Percentiles rank a stretch among this genome's conserved stretches.
Conservation (phyloP, 306 rosid genomes). For the Inga leiocalycina region DNA sequence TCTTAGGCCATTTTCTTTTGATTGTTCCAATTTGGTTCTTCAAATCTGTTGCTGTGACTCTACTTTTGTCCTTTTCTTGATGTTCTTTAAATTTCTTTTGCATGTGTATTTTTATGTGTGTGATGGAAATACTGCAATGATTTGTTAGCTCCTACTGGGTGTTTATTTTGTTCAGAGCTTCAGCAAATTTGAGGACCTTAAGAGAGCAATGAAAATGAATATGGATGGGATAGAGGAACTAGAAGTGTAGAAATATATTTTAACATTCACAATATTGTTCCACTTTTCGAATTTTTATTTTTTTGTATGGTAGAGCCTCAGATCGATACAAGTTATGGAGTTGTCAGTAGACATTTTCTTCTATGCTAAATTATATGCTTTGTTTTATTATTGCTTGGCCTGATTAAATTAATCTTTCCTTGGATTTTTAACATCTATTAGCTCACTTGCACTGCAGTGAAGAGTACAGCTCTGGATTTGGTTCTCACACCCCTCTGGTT, state of each 20-base stretch:
- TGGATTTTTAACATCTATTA: conserved; percentile 31
- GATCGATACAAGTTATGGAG: conserved; percentile 11
- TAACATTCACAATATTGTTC: conserved; percentile 3
- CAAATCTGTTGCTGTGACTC: background rate
- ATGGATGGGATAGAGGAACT: conserved; percentile 7
- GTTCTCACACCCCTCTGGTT: conserved; percentile 92
- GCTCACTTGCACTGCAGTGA: conserved; percentile 55
- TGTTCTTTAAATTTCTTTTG: background rate
- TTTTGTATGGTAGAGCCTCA: background rate
- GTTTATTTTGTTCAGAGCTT: background rate
- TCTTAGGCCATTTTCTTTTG: background rate
- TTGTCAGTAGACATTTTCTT: conserved; percentile 7
- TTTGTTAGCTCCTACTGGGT: background rate
- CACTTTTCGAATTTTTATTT: background rate
- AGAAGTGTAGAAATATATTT: background rate
- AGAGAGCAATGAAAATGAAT: conserved; percentile 18
- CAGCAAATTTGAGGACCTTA: background rate
- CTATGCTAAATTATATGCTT: conserved; percentile 7
- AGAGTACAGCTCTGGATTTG: conserved; percentile 89
- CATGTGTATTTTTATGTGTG: background rate
- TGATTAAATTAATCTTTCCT: conserved; percentile 28
- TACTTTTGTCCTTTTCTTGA: background rate
- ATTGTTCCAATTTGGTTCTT: conserved; percentile 12
- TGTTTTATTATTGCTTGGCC: conserved; percentile 15
- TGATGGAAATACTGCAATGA: background rate